A percentile compares a stretch with the other conserved stretches of the same genome.
These are phyloP conservation scores for Eucalyptus pauciflora DNA, from an alignment of 345 rosid species.

Conservation along the genomic window DNA sequence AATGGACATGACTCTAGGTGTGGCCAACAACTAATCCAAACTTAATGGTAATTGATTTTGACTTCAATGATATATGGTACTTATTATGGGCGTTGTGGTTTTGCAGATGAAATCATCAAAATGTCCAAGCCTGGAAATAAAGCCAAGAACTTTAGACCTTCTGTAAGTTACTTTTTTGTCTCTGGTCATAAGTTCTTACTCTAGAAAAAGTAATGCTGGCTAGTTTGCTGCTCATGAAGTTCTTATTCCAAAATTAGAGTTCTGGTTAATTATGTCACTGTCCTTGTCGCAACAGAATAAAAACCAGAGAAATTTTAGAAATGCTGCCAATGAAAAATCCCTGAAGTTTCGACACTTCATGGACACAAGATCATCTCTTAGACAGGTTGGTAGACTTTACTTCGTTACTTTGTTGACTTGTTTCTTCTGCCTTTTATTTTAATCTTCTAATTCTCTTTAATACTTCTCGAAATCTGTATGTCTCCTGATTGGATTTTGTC, in stretches of 20 bases:
- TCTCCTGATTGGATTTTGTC: neutral
- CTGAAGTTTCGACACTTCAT: conserved; percentile 41
- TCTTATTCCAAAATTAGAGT: neutral
- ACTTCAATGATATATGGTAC: neutral
- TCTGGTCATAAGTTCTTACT: neutral
- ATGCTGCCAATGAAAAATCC: conserved; percentile 29
- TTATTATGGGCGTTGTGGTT: neutral
- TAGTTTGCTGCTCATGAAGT: neutral
- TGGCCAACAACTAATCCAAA: neutral
- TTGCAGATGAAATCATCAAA: conserved; percentile 68
- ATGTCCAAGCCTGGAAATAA: conserved; percentile 51
- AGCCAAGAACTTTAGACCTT: conserved; percentile 34
- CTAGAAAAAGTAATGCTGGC: neutral
- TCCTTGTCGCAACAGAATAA: conserved; percentile 37
- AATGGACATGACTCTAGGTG: conserved; percentile 83
- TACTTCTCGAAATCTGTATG: neutral
- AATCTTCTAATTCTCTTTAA: neutral
- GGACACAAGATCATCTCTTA: conserved; percentile 56
- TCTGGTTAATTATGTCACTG: neutral
- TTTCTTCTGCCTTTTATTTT: neutral
- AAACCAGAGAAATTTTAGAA: conserved; percentile 21
- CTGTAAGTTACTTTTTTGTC: conserved; percentile 14
- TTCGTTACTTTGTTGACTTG: neutral
- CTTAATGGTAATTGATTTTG: neutral
- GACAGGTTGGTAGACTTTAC: conserved; percentile 44